Percentiles rank a stretch among this genome's conserved stretches.
These are phyloP conservation scores for Aspergillus nanangensis DNA, from an alignment of 495 filamentous ascomycete genomes.

Conservation along the genomic window DNA sequence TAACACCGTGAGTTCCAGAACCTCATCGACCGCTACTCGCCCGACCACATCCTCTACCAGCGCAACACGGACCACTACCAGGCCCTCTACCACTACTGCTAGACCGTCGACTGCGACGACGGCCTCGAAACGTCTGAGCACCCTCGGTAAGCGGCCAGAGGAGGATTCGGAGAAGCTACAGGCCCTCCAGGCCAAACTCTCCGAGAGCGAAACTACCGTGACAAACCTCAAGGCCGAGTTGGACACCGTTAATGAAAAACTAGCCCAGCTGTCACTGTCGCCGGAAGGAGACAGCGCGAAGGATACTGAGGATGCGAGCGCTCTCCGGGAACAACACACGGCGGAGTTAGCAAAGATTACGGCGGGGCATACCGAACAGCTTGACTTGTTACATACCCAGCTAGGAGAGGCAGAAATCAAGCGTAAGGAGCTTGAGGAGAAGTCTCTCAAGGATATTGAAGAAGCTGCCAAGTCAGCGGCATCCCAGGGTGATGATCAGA, in stretches of 20 bases:
- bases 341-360: conserved; percentile 35
- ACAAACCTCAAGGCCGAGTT: conserved; percentile 35
- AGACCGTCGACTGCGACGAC: conserved; percentile 23
- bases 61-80: conserved; percentile 22
- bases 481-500: conserved; percentile 32
- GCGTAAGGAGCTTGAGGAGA: conserved; percentile 38
- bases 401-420: conserved; percentile 37
- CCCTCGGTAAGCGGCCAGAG: conserved; percentile 20
- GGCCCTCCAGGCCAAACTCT: conserved; percentile 35
- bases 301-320: conserved; percentile 16
- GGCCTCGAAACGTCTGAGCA: conserved; percentile 32
- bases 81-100: conserved; percentile 15
- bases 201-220: conserved; percentile 40
- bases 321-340: conserved; percentile 32
- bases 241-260: conserved; percentile 35
- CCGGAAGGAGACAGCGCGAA: conserved; percentile 22
- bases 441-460: conserved; percentile 36
- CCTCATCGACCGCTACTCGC: conserved; percentile 19
- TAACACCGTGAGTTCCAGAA: conserved; percentile 25
- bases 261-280: conserved; percentile 26
- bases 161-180: conserved; percentile 36
- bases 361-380: conserved; percentile 30
- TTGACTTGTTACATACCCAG: conserved; percentile 30
- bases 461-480: conserved; percentile 34
- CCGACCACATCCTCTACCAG: conserved; percentile 24